Evolutionary conservation across 495 filamentous ascomycete genomes (phyloP), one percentile per base, ranked within the genome.

Genomic region (Lasiosphaeria ovina): DNA sequence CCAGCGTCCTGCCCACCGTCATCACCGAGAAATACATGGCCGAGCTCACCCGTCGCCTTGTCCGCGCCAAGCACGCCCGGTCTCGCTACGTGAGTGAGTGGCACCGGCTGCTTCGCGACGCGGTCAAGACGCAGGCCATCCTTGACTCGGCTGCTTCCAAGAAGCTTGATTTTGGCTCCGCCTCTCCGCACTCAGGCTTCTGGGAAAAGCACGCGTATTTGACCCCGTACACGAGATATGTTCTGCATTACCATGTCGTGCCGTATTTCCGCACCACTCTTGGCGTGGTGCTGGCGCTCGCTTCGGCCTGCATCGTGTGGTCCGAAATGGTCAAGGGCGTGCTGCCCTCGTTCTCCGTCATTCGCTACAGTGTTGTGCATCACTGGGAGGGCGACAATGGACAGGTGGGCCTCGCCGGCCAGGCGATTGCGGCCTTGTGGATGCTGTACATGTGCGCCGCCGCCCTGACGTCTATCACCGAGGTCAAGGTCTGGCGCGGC

Each of bases 11-110:
- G 9, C 94, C 93, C 3, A 85, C 88, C 14, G 87, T 98, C 24
- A 91, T 98, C 51, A 98, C 94, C 3, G 92, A 94, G 70, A 86
- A 91, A 60, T 98, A 96, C 71, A 77, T 98, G 58, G 94, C 94
- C 55, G 91, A 96, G 52, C 74, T 97, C 34, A 96, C 93, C 0
- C 78, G 91, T 54, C 87, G 89, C 60, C 78, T 97, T 3, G 85
- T 87, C 50, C 84, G 90, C 38, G 91, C 92, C 33, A 83, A 89
- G 35, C 91, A 98, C 70, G 87, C 87, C 59, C 89, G 91, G 51
- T 80, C 87, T 24, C 82, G 94, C 10, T 98, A 92, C 66, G 72
- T 89, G 14, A 86, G 87, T 67, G 90, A 93, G 63, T 98, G 94
- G 94, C 89, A 91, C 70, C 81, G 81, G 10, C 69, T 97, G 14